phyloP scores from a whole-genome alignment of 2,329 filamentous ascomycete species.

The Arthrobotrys conoides region DNA sequence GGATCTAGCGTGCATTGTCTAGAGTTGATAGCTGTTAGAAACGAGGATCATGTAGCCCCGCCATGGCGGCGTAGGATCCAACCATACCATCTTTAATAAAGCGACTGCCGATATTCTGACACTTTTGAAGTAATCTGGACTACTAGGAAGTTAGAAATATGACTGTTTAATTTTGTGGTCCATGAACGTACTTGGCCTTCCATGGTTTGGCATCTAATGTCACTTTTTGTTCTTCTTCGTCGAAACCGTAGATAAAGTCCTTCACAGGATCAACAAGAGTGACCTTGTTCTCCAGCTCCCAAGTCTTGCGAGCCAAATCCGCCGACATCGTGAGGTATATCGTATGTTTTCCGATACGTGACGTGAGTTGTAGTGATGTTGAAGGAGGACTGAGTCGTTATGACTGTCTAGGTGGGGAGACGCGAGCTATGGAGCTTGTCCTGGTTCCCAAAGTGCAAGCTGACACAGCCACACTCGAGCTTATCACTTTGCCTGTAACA shows the following conservation, averaged over 20 bases:
- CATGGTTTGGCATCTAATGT: slow-evolving; percentile 68
- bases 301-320: slow-evolving; percentile 60
- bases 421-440: slow-evolving; percentile 59
- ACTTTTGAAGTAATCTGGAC: slow-evolving; percentile 90
- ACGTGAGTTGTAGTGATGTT: slow-evolving; percentile 19
- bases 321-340: slow-evolving; percentile 44
- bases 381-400: slow-evolving; percentile 28
- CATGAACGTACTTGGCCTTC: slow-evolving; percentile 45
- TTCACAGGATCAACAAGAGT: slow-evolving; percentile 86
- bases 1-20: slow-evolving; percentile 89
- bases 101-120: slow-evolving; percentile 95
- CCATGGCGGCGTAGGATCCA: slow-evolving; percentile 1
- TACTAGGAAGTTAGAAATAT: slow-evolving; percentile 66
- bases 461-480: slow-evolving; percentile 37
- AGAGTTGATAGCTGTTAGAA: slow-evolving; percentile 28
- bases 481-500: slow-evolving; percentile 31
- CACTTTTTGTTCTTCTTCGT: slow-evolving; percentile 77
- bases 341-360: slow-evolving; percentile 7
- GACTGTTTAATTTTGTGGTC: background rate
- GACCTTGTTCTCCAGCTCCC: slow-evolving; percentile 90
- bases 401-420: slow-evolving; percentile 59
- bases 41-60: background rate
- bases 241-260: slow-evolving; percentile 92
- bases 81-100: slow-evolving; percentile 89
- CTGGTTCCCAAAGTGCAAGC: slow-evolving; percentile 32